Base-by-base conservation (phyloP, 257 asterid genomes). In the Primulina tabacum region DNA sequence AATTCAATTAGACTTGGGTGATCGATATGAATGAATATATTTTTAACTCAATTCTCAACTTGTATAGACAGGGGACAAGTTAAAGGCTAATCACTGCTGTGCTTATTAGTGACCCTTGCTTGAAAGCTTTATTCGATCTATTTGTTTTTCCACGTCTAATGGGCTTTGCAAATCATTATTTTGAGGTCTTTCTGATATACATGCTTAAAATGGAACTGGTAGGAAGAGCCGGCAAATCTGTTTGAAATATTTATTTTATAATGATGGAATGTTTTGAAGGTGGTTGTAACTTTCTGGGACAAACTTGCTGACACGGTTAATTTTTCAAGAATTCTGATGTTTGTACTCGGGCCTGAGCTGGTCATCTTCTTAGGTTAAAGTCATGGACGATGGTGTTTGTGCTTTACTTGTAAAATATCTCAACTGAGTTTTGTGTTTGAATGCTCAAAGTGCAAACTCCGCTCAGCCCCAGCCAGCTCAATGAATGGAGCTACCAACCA, bases 381-480 rank as follows among this genome's bases (percentile, higher is more conserved):
- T 62, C 34, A 50, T 17, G 65, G 69, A 65, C 16, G 0, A 50
- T 35, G 30, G 12, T 35, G 9, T 47, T 73, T 8, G 20, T 34
- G 75, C 55, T 73, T 64, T 33, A 69, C 75, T 57, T 29, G 7
- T 5, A 16, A 21, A 56, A 55, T 55, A 57, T 63, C n/a, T 47
- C 40, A 37, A 56, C 68, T 34, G 2, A 18, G n/a, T 17, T 71
- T 70, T 20, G 37, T 30, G 55, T 43, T 43, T 4, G 7, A 43
- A 5, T 50, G 21, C 21, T 16, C 57, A 50, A 1, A 16, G 7
- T 17, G 57, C 57, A 61, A 29, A 32, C 17, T 9, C 21, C 64
- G 37, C 50, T 37, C 26, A 17, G 62, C 52, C 14, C 70, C 5
- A 65, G 57, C 77, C 66, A 60, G 64, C 66, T 66, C 35, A 64